Evolutionary conservation across 2,329 filamentous ascomycete species (phyloP).

Genomic region (Alternaria consortialis): DNA sequence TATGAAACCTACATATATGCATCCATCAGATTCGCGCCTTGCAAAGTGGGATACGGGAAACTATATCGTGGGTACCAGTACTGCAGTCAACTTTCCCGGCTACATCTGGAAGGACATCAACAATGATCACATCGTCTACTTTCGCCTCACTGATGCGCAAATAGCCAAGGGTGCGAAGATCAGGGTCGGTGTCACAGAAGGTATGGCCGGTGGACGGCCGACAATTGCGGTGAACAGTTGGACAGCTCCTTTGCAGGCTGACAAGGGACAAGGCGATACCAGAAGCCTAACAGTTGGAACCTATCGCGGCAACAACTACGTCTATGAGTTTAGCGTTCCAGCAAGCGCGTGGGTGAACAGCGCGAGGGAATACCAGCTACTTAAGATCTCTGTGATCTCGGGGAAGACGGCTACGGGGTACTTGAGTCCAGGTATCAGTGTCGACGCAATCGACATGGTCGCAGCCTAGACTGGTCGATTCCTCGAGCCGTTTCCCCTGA

Average conservation of each 20-base stretch:
- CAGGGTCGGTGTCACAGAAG: slow-evolving; percentile 34
- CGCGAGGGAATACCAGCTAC: slow-evolving; percentile 27
- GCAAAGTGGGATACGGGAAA: slow-evolving; percentile 34
- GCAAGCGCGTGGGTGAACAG: slow-evolving; percentile 33
- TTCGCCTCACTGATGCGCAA: slow-evolving; percentile 37
- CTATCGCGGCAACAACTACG: slow-evolving; percentile 35
- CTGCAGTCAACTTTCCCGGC: slow-evolving; percentile 45
- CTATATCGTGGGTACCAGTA: slow-evolving; percentile 31
- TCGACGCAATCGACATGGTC: slow-evolving; percentile 34
- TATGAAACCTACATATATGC: slow-evolving; percentile 56
- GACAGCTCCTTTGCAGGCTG: slow-evolving; percentile 21
- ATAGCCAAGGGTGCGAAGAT: slow-evolving; percentile 33
- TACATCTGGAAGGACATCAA: slow-evolving; percentile 57
- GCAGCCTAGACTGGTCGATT: slow-evolving; percentile 1
- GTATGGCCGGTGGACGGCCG: slow-evolving; percentile 29
- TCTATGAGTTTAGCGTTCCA: slow-evolving; percentile 35
- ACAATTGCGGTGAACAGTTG: slow-evolving; percentile 28
- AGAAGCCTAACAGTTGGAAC: slow-evolving; percentile 34
- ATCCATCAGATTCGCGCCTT: slow-evolving; percentile 49
- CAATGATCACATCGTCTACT: slow-evolving; percentile 55
- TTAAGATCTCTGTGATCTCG: slow-evolving; percentile 31
- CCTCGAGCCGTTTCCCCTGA: neutral
- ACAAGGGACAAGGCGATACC: slow-evolving; percentile 32
- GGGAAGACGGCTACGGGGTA: slow-evolving; percentile 33
- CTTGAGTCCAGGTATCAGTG: slow-evolving; percentile 30